These are phyloP conservation scores for Geoglossum glabrum DNA, from an alignment of 495 filamentous ascomycete genomes.

Conservation along the genomic window DNA sequence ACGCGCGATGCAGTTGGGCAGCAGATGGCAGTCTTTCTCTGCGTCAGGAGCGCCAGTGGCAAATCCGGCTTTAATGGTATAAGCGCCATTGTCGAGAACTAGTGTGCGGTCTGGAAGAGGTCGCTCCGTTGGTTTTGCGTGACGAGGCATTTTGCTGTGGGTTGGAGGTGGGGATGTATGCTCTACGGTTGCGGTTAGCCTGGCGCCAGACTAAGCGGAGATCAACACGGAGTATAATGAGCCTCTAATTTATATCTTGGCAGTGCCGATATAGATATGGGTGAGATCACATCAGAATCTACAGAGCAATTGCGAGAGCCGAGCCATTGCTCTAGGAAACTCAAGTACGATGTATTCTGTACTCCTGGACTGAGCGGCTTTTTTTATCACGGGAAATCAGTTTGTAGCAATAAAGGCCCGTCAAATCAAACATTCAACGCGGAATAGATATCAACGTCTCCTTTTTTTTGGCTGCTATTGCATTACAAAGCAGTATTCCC, in stretches of 20 bases:
- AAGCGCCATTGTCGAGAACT: conserved; percentile 84
- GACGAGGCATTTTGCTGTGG: not conserved
- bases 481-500: not conserved
- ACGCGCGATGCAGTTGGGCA: conserved; percentile 77
- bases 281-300: too few relatives aligned
- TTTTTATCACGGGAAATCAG: too few relatives aligned
- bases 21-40: conserved; percentile 34
- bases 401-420: too few relatives aligned
- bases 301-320: too few relatives aligned
- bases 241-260: too few relatives aligned
- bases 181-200: not conserved
- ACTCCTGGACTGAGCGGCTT: too few relatives aligned
- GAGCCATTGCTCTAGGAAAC: too few relatives aligned
- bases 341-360: too few relatives aligned
- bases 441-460: not conserved
- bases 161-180: not conserved
- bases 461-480: not conserved
- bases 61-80: conserved; percentile 86
- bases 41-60: conserved; percentile 27
- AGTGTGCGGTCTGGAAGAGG: conserved; percentile 44
- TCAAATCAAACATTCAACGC: not conserved
- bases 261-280: too few relatives aligned
- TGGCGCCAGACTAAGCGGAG: too few relatives aligned
- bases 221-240: too few relatives aligned
- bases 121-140: not conserved